Conservation (phyloP, 495 filamentous ascomycete genomes). For the Ramalina intermedia region DNA sequence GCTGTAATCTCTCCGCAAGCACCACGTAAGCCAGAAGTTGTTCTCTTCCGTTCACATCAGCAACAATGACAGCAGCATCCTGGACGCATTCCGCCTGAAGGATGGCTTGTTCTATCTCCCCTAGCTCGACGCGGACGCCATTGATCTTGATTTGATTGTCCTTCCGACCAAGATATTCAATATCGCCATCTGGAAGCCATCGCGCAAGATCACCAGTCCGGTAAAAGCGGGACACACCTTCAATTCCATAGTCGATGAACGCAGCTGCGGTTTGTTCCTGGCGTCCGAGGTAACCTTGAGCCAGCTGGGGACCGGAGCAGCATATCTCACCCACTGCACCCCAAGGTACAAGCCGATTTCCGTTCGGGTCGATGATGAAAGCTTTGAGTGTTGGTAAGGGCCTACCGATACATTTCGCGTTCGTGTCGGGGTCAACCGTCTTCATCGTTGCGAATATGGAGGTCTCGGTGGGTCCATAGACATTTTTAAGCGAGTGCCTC, state of each 20-base stretch:
- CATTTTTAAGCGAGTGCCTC: constrained; percentile 21
- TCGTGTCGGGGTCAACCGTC: constrained; percentile 17
- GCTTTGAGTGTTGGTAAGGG: constrained; percentile 25
- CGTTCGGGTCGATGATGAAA: constrained; percentile 19
- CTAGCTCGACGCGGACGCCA: constrained; percentile 32
- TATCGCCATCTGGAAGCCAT: constrained; percentile 20
- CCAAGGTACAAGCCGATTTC: constrained; percentile 21
- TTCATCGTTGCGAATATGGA: constrained; percentile 20
- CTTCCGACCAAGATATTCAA: constrained; percentile 26
- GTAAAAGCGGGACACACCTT: constrained; percentile 19
- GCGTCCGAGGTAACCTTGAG: constrained; percentile 23
- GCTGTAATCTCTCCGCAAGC: background rate
- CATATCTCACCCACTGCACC: constrained; percentile 33
- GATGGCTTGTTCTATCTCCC: constrained; percentile 25
- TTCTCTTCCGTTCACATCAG: constrained; percentile 5
- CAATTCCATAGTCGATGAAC: constrained; percentile 17
- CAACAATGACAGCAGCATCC: background rate
- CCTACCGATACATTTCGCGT: constrained; percentile 24
- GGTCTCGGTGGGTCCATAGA: constrained; percentile 23
- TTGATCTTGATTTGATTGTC: constrained; percentile 35
- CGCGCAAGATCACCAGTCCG: constrained; percentile 25
- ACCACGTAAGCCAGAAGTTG: constrained; percentile 8
- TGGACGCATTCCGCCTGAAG: background rate
- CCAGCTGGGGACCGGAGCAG: constrained; percentile 30
- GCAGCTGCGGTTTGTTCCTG: constrained; percentile 16